phyloP scores from a whole-genome alignment of 306 rosid genomes.

The Acacia confusa region DNA sequence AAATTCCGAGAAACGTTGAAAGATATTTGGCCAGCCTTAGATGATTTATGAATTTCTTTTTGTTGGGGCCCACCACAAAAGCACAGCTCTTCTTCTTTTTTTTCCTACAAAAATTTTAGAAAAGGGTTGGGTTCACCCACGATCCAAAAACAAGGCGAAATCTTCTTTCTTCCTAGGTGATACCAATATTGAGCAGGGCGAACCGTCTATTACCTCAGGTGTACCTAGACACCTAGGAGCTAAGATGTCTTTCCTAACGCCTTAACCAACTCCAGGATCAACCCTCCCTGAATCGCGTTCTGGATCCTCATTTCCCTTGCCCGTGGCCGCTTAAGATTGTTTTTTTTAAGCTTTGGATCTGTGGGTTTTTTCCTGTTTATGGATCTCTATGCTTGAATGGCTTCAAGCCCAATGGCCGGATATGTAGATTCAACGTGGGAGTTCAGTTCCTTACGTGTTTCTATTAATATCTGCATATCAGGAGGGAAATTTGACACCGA shows the following conservation, averaged over 20 bases:
- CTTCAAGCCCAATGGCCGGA: not conserved
- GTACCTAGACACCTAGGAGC: too few species aligned
- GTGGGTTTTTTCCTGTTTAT: not conserved
- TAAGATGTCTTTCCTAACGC: too few species aligned
- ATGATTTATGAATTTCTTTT: not conserved
- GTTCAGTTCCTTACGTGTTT: conserved; percentile 27
- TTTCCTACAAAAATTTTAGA: too few species aligned
- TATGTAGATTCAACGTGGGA: conserved; percentile 26
- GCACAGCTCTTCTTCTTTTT: conserved; percentile 89
- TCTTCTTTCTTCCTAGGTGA: too few species aligned
- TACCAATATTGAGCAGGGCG: too few species aligned
- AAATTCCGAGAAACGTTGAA: too few species aligned
- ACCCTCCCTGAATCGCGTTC: too few species aligned
- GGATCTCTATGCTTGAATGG: conserved; percentile 2
- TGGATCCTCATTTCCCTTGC: conserved; percentile 43
- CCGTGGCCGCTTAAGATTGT: conserved; percentile 28
- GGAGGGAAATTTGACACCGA: conserved; percentile 36
- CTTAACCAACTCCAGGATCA: too few species aligned
- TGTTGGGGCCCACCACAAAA: not conserved
- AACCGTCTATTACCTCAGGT: too few species aligned
- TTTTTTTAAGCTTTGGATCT: conserved; percentile 23
- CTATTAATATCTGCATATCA: conserved; percentile 35
- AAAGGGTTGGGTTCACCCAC: too few species aligned
- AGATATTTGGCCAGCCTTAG: too few species aligned
- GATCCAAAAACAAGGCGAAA: too few species aligned